Evolutionary conservation across 1,139 yeast species (phyloP).

Genomic region (Suhomyces kunorum): DNA sequence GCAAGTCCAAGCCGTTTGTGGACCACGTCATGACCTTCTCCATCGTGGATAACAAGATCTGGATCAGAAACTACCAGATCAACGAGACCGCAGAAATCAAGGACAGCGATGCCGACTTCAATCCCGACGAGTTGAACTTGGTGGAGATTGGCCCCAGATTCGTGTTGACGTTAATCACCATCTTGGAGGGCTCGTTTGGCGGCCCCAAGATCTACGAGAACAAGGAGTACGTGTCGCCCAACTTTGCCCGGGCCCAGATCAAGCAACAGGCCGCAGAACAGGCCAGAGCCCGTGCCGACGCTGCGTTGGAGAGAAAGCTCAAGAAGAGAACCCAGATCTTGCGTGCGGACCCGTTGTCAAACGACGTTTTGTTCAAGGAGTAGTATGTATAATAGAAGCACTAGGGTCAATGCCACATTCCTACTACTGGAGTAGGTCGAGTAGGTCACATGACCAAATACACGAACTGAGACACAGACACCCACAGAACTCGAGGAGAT

Average conservation of each 20-base stretch:
- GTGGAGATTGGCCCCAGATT: conserved; percentile 98
- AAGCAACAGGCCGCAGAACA: conserved; percentile 79
- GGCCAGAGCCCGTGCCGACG: conserved; percentile 77
- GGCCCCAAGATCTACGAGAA: conserved; percentile 98
- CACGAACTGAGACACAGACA: too few relatives aligned
- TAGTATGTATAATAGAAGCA: conserved; percentile 8
- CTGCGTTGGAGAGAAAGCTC: conserved; percentile 73
- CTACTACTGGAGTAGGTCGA: not conserved
- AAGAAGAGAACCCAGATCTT: conserved; percentile 75
- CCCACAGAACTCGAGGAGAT: too few relatives aligned
- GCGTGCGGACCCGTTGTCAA: conserved; percentile 81
- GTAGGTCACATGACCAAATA: too few relatives aligned
- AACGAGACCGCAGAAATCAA: conserved; percentile 64
- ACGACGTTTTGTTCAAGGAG: conserved; percentile 70
- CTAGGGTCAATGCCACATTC: too few relatives aligned
- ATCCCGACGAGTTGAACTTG: conserved; percentile 62
- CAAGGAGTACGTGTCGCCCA: conserved; percentile 95
- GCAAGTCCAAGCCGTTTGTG: conserved; percentile 90
- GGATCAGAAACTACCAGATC: conserved; percentile 96
- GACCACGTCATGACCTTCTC: conserved; percentile 95
- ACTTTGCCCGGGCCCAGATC: conserved; percentile 87
- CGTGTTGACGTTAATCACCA: conserved; percentile 87
- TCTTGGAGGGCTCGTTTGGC: conserved; percentile 95
- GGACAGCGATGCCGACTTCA: conserved; percentile 46
- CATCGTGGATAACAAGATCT: conserved; percentile 88